phyloP scores from a whole-genome alignment of 2,329 filamentous ascomycete species.

The Penicillium decumbens region DNA sequence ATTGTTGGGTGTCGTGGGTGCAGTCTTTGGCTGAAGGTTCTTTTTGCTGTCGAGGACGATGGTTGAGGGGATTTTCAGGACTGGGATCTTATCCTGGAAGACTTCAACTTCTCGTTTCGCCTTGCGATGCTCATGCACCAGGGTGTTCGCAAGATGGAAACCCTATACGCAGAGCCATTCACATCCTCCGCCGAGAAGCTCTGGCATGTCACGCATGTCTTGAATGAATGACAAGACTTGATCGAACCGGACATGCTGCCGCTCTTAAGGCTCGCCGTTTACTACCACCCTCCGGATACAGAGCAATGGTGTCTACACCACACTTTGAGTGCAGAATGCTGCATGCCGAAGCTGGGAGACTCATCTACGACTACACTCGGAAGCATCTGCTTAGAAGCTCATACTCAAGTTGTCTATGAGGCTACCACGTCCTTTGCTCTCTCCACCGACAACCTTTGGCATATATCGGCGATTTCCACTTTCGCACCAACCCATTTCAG shows the following conservation, averaged over 20 bases:
- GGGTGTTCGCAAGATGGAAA: no score
- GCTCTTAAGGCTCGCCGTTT: neutral
- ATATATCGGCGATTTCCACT: neutral
- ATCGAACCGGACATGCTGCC: neutral
- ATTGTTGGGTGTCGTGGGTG: conserved; percentile 59
- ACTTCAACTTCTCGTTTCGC: neutral
- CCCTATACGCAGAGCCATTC: neutral
- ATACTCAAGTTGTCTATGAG: neutral
- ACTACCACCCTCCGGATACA: neutral
- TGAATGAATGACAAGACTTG: neutral
- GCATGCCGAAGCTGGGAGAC: neutral
- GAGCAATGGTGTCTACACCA: neutral
- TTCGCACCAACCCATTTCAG: neutral
- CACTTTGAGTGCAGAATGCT: neutral
- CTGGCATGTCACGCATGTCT: neutral
- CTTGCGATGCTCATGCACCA: no score
- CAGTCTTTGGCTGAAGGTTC: conserved; percentile 59
- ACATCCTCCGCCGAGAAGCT: neutral
- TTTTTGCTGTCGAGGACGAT: conserved; percentile 48
- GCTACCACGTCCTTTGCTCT: neutral
- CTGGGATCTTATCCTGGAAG: neutral
- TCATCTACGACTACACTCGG: neutral
- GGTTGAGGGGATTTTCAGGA: conserved; percentile 8
- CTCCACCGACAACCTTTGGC: neutral
- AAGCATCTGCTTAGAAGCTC: neutral